A percentile compares a stretch with the other conserved stretches of the same genome.
These are phyloP conservation scores for Elaeis guineensis DNA, from an alignment of 176 grass and related monocot species.

Conservation along the genomic window DNA sequence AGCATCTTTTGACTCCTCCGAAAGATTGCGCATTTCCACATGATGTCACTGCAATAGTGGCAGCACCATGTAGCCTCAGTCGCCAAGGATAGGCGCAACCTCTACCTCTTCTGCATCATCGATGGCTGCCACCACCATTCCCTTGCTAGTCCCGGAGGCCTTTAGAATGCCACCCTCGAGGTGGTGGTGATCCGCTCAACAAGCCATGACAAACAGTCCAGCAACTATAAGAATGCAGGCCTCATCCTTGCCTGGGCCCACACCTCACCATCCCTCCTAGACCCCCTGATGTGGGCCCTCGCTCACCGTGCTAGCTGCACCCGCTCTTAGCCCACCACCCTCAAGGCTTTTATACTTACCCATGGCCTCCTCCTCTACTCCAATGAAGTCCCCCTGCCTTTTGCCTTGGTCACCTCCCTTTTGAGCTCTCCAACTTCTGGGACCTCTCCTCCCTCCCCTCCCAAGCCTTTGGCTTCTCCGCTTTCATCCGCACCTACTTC, in stretches of 20 bases:
- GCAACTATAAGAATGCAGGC: slow-evolving; percentile 49
- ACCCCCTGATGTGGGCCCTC: slow-evolving; percentile 73
- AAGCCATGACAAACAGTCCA: slow-evolving; percentile 66
- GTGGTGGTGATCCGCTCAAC: slow-evolving; percentile 71
- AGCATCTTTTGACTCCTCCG: neutral
- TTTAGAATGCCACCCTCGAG: slow-evolving; percentile 30
- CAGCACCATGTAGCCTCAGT: slow-evolving; percentile 53
- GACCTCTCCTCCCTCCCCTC: slow-evolving; percentile 46
- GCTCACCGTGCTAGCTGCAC: slow-evolving; percentile 46
- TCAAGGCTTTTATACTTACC: slow-evolving; percentile 82
- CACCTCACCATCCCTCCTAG: slow-evolving; percentile 33
- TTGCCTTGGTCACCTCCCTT: slow-evolving; percentile 58
- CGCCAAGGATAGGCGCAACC: slow-evolving; percentile 60
- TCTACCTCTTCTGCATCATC: slow-evolving; percentile 22
- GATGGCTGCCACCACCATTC: neutral
- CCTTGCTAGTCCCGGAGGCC: neutral
- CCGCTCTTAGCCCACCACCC: slow-evolving; percentile 69
- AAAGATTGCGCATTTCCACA: slow-evolving; percentile 1
- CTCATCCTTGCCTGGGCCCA: slow-evolving; percentile 60
- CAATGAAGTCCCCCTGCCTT: slow-evolving; percentile 19
- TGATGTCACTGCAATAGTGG: slow-evolving; percentile 57
- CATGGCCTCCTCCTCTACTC: slow-evolving; percentile 71
- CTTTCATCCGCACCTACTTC: slow-evolving; percentile 87
- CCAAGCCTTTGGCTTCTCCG: slow-evolving; percentile 31
- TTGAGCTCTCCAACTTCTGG: slow-evolving; percentile 80